Conservation (phyloP, 768 basidiomycete species). For the Calocera viscosa region DNA sequence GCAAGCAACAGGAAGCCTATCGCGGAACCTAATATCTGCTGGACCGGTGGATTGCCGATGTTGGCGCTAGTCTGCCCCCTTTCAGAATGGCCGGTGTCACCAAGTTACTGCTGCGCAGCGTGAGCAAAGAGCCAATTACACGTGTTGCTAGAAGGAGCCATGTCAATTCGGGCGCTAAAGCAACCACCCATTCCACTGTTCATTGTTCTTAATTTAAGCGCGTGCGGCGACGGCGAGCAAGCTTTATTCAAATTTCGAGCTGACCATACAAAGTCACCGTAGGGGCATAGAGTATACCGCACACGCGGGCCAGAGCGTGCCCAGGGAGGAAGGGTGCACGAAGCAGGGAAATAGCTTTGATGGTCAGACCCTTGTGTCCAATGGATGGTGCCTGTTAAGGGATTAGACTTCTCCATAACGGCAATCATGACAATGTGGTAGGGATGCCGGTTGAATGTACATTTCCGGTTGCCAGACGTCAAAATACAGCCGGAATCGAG, state of each 20-base stretch:
- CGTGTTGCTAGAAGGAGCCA: too few relatives aligned
- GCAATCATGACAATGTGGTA: not conserved
- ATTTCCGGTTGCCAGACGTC: not conserved
- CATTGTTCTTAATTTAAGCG: too few relatives aligned
- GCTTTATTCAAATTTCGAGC: too few relatives aligned
- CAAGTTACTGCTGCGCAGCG: not conserved
- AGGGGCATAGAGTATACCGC: not conserved
- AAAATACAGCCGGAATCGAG: not conserved
- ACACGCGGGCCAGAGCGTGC: not conserved
- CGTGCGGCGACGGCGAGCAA: too few relatives aligned
- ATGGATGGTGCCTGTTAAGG: not conserved
- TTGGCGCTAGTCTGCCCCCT: not conserved
- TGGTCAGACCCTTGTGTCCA: not conserved
- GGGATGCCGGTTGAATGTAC: not conserved
- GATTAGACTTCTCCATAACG: not conserved
- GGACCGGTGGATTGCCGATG: conserved; percentile 3
- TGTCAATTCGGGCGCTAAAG: too few relatives aligned
- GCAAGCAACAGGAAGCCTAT: not conserved
- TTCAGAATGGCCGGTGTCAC: not conserved
- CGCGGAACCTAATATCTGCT: not conserved
- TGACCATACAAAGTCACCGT: too few relatives aligned
- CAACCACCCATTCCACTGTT: too few relatives aligned
- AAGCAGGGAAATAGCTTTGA: not conserved
- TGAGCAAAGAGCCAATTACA: too few relatives aligned
- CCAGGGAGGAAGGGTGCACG: not conserved